Evolutionary conservation across 139 green algal species (phyloP), one percentile per base, ranked within the genome.

Genomic region (Chlamydomonas incerta): DNA sequence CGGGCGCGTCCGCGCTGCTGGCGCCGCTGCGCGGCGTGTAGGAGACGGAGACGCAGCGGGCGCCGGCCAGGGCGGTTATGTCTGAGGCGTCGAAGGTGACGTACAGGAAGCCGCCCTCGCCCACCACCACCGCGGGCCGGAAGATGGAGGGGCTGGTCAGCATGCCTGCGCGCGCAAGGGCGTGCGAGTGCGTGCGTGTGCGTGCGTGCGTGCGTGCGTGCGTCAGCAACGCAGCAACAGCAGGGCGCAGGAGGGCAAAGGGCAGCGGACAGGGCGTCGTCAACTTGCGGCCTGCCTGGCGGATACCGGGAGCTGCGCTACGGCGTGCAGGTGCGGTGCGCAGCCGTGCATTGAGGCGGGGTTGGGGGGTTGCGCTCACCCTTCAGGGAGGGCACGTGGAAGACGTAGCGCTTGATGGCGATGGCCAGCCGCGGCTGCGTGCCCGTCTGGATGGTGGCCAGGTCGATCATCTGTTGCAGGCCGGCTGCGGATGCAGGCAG

Each of bases 61-160:
- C 66, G 24, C 10, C 24, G 18, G 79, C 66, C 20, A 63, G 79
- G 9, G 66, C 65, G 31, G 79, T 76, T n/a, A 85, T 29, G 46
- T 85, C 79, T 0, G 66, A 69, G n/a, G 79, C 79, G 31, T 85
- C 79, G 14, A 85, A 85, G 79, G 79, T 85, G 67, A 85, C 79
- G 79, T 85, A 85, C 66, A 85, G 47, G 79, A 58, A 85, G 79
- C 79, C 79, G 11, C 66, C 66, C 79, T 85, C 79, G 33, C 75
- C 75, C 28, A 85, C 79, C n/a, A n/a, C 33, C 20, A 85, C 20
- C 18, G 28, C 57, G 11, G 79, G 79, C 24, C 79, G 79, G 66
- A 76, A 85, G 47, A 85, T 68, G 79, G 35, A 41, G 79, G 79
- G 79, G 10, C 79, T 33, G 23, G 79, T 85, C 21, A 85, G 47